Conservation (phyloP, 257 asterid genomes). For the Apocynum venetum region DNA sequence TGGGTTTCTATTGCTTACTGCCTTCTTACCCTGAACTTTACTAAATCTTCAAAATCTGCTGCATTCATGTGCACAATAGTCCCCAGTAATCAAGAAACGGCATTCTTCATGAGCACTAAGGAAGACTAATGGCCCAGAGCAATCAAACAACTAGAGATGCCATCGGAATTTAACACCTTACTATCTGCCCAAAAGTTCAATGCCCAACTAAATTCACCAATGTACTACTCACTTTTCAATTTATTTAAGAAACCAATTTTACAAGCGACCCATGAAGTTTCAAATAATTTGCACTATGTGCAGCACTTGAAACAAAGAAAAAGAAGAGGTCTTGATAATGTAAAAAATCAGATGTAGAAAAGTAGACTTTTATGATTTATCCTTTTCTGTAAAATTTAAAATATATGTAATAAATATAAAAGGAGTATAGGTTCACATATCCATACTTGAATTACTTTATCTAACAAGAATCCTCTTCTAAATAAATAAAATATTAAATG, state of each 20-base stretch:
- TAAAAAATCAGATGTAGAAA: not conserved
- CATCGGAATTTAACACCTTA: not conserved
- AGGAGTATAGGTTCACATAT: too few relatives aligned
- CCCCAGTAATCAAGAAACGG: not conserved
- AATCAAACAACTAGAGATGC: not conserved
- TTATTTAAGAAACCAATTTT: not conserved
- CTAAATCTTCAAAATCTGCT: not conserved
- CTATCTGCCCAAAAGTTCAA: not conserved
- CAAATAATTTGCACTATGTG: not conserved
- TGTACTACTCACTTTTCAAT: not conserved
- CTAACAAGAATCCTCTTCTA: too few relatives aligned
- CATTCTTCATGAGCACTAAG: not conserved
- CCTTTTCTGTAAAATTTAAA: not conserved
- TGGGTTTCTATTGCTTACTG: not conserved
- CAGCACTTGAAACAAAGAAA: not conserved
- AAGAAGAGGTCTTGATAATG: not conserved
- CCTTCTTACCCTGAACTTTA: not conserved
- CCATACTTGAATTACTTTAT: not conserved
- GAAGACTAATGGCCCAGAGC: not conserved
- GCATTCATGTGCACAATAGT: not conserved
- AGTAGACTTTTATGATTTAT: not conserved
- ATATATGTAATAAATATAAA: too few relatives aligned
- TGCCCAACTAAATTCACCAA: not conserved
- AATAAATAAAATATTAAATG: too few relatives aligned
- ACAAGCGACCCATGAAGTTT: not conserved